A percentile compares a stretch with the other conserved stretches of the same genome.
phyloP scores from a whole-genome alignment of 257 asterid species.

The Fraxinus quadrangulata region DNA sequence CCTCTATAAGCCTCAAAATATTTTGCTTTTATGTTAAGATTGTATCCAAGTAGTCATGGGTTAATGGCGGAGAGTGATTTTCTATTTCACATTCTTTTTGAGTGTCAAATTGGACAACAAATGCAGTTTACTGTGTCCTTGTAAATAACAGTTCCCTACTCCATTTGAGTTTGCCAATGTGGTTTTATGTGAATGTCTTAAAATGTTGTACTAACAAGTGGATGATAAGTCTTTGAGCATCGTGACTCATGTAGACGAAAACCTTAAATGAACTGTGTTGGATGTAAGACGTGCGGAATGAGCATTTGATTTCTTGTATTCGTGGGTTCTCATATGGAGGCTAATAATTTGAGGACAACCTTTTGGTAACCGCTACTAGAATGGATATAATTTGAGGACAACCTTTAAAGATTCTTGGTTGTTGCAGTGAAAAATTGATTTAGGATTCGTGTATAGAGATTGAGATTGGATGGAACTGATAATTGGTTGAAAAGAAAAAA shows the following conservation, averaged over 20 bases:
- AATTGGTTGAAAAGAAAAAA: too few species aligned
- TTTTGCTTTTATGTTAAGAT: conserved; percentile 5
- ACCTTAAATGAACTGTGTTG: not conserved
- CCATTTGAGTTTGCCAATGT: not conserved
- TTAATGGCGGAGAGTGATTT: conserved; percentile 13
- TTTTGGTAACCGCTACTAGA: conserved; percentile 8
- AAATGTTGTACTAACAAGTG: not conserved
- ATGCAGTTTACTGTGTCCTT: conserved; percentile 8
- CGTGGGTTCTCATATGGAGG: not conserved
- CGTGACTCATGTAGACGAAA: not conserved
- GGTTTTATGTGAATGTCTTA: not conserved
- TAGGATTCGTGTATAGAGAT: too few species aligned
- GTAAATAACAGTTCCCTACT: not conserved
- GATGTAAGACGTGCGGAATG: not conserved
- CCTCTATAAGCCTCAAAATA: conserved; percentile 62
- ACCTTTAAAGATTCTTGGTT: too few species aligned
- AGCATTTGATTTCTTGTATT: conserved; percentile 20
- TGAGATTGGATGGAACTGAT: too few species aligned
- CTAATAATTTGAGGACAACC: conserved; percentile 10
- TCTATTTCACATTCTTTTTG: conserved; percentile 11
- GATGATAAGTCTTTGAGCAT: not conserved
- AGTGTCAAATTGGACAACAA: not conserved
- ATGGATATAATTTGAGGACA: too few species aligned
- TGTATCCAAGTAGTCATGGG: not conserved
- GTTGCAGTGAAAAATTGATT: too few species aligned